Evolutionary conservation across 345 rosid species (phyloP).

Genomic region (Gossypium turneri): DNA sequence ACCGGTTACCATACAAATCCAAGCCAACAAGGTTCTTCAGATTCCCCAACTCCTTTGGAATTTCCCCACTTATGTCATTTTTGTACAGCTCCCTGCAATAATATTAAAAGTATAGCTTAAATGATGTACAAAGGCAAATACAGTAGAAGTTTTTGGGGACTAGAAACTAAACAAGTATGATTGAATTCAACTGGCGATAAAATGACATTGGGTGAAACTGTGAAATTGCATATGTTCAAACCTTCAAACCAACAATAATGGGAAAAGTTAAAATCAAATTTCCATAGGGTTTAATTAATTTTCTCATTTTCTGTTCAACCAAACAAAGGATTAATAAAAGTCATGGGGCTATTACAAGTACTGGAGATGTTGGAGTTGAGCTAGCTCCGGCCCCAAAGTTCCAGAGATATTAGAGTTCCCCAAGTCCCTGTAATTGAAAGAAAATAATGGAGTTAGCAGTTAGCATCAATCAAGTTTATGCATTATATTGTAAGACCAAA

Average conservation of each 20-base stretch:
- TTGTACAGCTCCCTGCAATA: conserved; percentile 60
- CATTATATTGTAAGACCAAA: background rate
- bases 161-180: background rate
- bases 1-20: conserved; percentile 52
- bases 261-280: background rate
- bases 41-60: conserved; percentile 57
- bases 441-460: background rate
- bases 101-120: background rate
- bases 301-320: background rate
- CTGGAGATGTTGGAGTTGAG: conserved; percentile 57
- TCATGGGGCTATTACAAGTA: conserved; percentile 37
- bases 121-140: background rate
- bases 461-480: background rate
- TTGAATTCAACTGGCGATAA: no score
- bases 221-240: background rate
- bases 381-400: conserved; percentile 61
- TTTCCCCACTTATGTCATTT: conserved; percentile 43
- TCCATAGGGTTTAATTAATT: background rate
- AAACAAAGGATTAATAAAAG: background rate
- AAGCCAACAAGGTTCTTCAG: conserved; percentile 54
- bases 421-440: conserved; percentile 47
- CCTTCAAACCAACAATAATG: background rate
- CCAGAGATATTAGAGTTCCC: conserved; percentile 71
- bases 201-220: background rate
- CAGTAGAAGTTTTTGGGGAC: background rate